Percentiles rank a stretch among this genome's conserved stretches.
Evolutionary conservation across 2,329 filamentous ascomycete species (phyloP).

Genomic region (Scedosporium dehoogii): DNA sequence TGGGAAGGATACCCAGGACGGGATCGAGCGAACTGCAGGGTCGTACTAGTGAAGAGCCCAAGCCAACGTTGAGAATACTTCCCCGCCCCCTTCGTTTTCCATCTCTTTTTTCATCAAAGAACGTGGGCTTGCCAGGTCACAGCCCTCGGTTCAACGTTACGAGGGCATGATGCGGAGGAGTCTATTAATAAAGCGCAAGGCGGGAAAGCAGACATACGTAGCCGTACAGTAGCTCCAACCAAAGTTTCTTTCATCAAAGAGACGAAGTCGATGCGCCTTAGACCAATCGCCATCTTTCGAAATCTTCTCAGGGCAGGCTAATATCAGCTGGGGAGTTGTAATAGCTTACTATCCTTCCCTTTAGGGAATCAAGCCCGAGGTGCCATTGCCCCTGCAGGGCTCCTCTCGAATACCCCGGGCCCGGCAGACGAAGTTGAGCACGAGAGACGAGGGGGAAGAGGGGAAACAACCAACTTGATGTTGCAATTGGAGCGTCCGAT

Average conservation of each 20-base stretch:
- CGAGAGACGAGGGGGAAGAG: neutral
- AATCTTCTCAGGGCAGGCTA: neutral
- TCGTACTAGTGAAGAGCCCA: too few relatives aligned
- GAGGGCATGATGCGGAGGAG: neutral
- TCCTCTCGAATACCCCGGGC: neutral
- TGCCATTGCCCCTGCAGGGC: neutral
- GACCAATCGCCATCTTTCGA: neutral
- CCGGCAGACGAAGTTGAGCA: neutral
- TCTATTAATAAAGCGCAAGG: neutral
- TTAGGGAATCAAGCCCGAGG: neutral
- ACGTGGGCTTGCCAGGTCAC: neutral
- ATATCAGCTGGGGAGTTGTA: neutral
- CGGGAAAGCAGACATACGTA: neutral
- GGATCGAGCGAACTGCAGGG: too few relatives aligned
- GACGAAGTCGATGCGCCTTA: neutral
- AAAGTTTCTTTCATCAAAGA: neutral
- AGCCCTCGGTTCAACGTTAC: neutral
- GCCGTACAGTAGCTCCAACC: neutral
- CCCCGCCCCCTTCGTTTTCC: too few relatives aligned
- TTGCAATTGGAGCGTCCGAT: neutral
- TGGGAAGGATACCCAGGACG: too few relatives aligned
- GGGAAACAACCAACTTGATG: neutral
- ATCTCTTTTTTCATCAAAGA: too few relatives aligned
- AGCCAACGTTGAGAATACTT: too few relatives aligned
- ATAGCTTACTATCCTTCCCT: neutral